phyloP scores from a whole-genome alignment of 1,284 basidiomycete genomes.

The Meira nashicola region DNA sequence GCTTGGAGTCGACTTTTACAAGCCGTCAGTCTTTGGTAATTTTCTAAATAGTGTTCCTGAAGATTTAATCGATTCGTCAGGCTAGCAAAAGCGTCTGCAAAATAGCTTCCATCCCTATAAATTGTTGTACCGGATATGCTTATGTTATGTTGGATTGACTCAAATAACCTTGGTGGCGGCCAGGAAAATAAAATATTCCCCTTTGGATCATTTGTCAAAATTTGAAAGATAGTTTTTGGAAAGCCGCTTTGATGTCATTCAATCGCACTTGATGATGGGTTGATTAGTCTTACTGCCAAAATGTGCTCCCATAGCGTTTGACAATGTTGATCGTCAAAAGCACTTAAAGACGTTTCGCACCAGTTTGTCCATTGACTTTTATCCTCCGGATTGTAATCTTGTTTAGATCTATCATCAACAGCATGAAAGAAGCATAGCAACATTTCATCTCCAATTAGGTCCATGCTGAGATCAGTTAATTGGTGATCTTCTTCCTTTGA shows the following conservation, averaged over 20 bases:
- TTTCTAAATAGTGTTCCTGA: no score
- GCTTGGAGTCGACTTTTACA: no score
- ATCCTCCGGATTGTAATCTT: conserved; percentile 70
- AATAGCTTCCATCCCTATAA: conserved; percentile 61
- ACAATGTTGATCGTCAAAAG: conserved; percentile 53
- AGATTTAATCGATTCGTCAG: conserved; percentile 69
- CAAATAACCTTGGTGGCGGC: conserved; percentile 62
- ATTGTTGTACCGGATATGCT: neutral
- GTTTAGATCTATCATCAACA: conserved; percentile 62
- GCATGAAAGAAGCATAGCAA: conserved; percentile 94
- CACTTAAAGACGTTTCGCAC: conserved; percentile 68
- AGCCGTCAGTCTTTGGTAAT: no score
- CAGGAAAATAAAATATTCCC: conserved; percentile 69
- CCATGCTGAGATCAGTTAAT: conserved; percentile 85
- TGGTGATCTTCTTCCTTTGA: conserved; percentile 71
- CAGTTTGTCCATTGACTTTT: conserved; percentile 66
- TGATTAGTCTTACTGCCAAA: neutral
- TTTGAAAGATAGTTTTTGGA: conserved; percentile 68
- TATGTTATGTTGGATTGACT: neutral
- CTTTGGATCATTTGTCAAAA: conserved; percentile 58
- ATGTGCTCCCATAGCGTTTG: conserved; percentile 27
- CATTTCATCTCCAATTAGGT: conserved; percentile 84
- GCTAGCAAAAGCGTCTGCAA: conserved; percentile 72
- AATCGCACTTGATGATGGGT: no score
- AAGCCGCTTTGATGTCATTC: conserved; percentile 20